Conservation (phyloP, 805 yeast genomes). For the Candida namnaoensis region DNA sequence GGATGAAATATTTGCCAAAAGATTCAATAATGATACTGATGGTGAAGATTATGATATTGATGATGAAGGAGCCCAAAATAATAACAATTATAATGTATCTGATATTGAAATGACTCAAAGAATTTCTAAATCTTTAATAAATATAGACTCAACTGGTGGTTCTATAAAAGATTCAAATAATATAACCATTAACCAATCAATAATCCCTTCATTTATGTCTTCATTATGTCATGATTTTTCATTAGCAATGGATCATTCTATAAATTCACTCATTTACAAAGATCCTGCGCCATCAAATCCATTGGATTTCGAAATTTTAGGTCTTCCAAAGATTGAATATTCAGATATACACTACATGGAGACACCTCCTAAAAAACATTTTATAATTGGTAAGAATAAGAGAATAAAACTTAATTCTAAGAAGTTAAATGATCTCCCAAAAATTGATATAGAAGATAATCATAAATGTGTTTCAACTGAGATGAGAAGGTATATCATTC, state of each 20-base stretch:
- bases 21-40: slow-evolving; percentile 6
- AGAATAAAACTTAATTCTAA: slow-evolving; percentile 39
- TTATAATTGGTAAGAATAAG: slow-evolving; percentile 55
- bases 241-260: not conserved
- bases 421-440: slow-evolving; percentile 16
- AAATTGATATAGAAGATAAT: not conserved
- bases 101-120: slow-evolving; percentile 15
- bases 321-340: slow-evolving; percentile 45
- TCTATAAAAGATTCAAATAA: not conserved
- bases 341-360: slow-evolving; percentile 56
- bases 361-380: slow-evolving; percentile 35
- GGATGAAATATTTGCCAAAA: not conserved
- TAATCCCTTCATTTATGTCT: not conserved
- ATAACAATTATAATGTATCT: not conserved
- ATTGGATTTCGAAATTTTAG: slow-evolving; percentile 35
- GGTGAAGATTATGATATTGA: slow-evolving; percentile 10
- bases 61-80: slow-evolving; percentile 2
- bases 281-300: slow-evolving; percentile 6
- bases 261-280: slow-evolving; percentile 3
- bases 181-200: not conserved
- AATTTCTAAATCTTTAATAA: too few species aligned
- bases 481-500: too few species aligned
- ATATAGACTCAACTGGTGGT: too few species aligned
- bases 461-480: too few species aligned
- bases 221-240: not conserved